Evolutionary conservation across 2,329 filamentous ascomycete genomes (phyloP).

Genomic region (Cercospora sp.): DNA sequence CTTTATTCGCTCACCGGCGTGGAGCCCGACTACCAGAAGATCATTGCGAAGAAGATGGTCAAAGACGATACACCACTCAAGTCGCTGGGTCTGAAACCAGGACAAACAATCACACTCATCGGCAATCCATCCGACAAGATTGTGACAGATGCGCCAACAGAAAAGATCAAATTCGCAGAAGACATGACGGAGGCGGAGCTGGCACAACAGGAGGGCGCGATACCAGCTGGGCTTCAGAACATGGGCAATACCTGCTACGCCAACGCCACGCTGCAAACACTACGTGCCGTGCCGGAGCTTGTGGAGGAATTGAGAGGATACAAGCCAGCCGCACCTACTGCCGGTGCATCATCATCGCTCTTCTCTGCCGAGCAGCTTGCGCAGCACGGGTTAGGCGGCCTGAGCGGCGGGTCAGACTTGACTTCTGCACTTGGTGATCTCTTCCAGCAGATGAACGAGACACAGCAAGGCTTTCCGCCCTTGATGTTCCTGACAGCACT

Average conservation of each 20-base stretch:
- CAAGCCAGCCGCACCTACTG: constrained; percentile 34
- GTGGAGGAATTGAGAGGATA: constrained; percentile 74
- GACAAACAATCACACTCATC: constrained; percentile 93
- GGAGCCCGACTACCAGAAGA: constrained; percentile 94
- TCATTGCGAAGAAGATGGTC: constrained; percentile 89
- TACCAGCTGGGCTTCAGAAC: constrained; percentile 84
- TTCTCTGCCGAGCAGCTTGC: constrained; percentile 40
- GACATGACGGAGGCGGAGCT: constrained; percentile 96
- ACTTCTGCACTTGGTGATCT: constrained; percentile 76
- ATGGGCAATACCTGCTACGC: constrained; percentile 98
- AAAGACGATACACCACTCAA: constrained; percentile 91
- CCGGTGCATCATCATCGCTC: constrained; percentile 33
- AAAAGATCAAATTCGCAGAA: constrained; percentile 84
- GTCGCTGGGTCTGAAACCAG: constrained; percentile 79
- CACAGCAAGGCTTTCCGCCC: constrained; percentile 82
- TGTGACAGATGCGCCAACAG: constrained; percentile 67
- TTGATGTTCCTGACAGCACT: constrained; percentile 79
- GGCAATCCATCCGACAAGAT: constrained; percentile 75
- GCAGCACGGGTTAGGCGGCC: constrained; percentile 58
- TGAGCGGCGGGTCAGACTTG: constrained; percentile 66
- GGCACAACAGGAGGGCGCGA: constrained; percentile 78
- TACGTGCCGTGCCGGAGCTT: constrained; percentile 86
- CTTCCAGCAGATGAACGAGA: constrained; percentile 86
- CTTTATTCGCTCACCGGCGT: constrained; percentile 94
- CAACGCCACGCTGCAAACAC: constrained; percentile 92